Base-by-base conservation (phyloP, 345 rosid species). In the Carallia brachiata region DNA sequence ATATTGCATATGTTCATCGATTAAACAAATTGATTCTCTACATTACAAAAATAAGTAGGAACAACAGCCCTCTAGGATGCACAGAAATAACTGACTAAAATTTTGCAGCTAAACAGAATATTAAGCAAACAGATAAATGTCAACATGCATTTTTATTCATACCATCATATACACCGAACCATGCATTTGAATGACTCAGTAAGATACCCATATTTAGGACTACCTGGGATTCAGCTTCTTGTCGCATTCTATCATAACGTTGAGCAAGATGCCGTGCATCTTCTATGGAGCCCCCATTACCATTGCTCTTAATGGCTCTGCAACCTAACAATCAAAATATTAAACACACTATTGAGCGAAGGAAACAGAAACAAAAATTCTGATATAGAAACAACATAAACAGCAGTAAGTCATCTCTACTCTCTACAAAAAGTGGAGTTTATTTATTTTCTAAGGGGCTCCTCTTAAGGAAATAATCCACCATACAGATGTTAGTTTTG, bases 221-320 rank as follows among this genome's bases (percentile, higher is more conserved):
- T 82, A 89, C 98, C 96, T 93, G 98, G 74, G 92, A 83, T 89
- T 91, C 93, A 66, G 90, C 83, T 78, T 93, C 96, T 74, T 91
- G 94, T 66, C 96, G 85, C 88, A 93, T 80, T 73, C 94, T 82
- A 71, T 89, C 92, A 78, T 89, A 93, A 23, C 91, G 90, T 61
- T 91, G 96, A 58, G 98, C 94, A 82, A 93, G 90, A 87, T 91
- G 97, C 13, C 98, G 84, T n/a, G 96, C 98, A 81, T 93, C 98
- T 70, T 91, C 97, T 72, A 91, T 7, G 96, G 96, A 75, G 97
- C 88, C 78, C 92, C 98, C 87, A 78, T 84, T 62, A 91, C 92
- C 98, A 93, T 91, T 55, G 96, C 90, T 77, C 97, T 84, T 69
- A 93, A 68, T 67, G 98, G 97, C 79, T 91, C 97, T 61, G 96